Conservation (phyloP, 1,284 basidiomycete genomes). For the Marasmius fiardii region DNA sequence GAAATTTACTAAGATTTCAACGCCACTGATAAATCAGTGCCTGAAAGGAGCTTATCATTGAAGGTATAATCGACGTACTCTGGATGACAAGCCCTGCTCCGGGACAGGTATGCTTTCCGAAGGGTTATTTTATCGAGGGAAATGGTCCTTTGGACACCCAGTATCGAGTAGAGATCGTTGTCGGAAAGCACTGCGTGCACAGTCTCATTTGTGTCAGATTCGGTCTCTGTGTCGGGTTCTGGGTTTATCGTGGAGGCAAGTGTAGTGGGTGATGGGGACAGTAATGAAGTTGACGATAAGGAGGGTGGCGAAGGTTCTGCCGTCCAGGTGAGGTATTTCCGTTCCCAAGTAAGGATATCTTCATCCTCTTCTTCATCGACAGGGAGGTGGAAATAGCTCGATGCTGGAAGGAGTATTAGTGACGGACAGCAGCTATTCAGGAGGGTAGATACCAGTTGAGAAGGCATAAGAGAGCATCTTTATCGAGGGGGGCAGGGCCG, state of each 20-base stretch:
- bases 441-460: conserved; percentile 38
- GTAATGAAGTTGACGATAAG: conserved; percentile 23
- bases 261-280: too few relatives aligned
- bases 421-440: conserved; percentile 1
- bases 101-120: conserved; percentile 71
- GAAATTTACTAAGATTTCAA: conserved; percentile 75
- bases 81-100: conserved; percentile 79
- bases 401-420: conserved; percentile 31
- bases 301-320: conserved; percentile 28
- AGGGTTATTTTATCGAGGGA: conserved; percentile 62
- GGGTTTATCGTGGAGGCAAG: conserved; percentile 16
- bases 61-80: conserved; percentile 51
- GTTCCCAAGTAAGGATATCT: conserved; percentile 39
- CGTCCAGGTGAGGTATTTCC: conserved; percentile 47
- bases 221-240: background rate
- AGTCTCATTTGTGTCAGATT: conserved; percentile 26
- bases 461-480: conserved; percentile 58
- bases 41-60: conserved; percentile 9
- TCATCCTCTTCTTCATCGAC: conserved; percentile 53
- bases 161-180: conserved; percentile 70
- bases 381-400: conserved; percentile 58
- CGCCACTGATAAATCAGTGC: conserved; percentile 3
- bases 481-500: conserved; percentile 6
- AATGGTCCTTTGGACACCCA: conserved; percentile 55
- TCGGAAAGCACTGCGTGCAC: conserved; percentile 55